A percentile compares a stretch with the other conserved stretches of the same genome.
phyloP scores from a whole-genome alignment of 1,284 basidiomycete species.

The Ganoderma meredithae region DNA sequence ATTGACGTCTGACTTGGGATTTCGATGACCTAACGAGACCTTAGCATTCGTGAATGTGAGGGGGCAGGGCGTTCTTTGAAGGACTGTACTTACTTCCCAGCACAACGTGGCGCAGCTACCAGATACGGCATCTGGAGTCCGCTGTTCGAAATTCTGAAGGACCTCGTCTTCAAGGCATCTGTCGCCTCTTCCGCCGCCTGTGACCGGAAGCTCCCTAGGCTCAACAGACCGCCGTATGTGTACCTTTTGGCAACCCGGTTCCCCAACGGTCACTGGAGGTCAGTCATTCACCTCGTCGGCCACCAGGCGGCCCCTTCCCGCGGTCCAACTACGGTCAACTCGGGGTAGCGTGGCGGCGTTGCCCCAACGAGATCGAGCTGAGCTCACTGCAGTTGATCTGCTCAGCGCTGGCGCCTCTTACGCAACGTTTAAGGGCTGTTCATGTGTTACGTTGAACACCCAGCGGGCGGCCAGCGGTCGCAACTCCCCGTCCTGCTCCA shows the following conservation, averaged over 20 bases:
- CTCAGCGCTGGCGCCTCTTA: conserved; percentile 1
- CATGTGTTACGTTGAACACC: not conserved
- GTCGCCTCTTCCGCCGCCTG: not conserved
- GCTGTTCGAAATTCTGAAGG: not conserved
- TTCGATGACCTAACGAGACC: too few species aligned
- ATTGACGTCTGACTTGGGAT: not conserved
- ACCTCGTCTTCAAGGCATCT: not conserved
- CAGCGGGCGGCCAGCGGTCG: conserved; percentile 4
- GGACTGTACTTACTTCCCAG: not conserved
- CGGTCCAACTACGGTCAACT: not conserved
- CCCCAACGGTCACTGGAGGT: not conserved
- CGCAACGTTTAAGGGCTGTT: not conserved
- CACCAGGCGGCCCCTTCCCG: not conserved
- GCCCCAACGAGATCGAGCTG: not conserved
- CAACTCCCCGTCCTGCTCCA: conserved; percentile 7
- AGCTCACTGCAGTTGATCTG: not conserved
- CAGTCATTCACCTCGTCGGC: not conserved
- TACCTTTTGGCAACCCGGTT: not conserved
- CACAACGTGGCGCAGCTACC: not conserved
- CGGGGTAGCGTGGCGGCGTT: not conserved
- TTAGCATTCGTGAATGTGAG: not conserved
- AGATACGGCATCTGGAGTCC: not conserved
- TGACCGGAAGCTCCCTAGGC: not conserved
- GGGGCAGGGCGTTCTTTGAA: not conserved
- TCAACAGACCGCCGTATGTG: not conserved